Conservation (phyloP, 2,329 filamentous ascomycete genomes). For the Xylaria sp. region DNA sequence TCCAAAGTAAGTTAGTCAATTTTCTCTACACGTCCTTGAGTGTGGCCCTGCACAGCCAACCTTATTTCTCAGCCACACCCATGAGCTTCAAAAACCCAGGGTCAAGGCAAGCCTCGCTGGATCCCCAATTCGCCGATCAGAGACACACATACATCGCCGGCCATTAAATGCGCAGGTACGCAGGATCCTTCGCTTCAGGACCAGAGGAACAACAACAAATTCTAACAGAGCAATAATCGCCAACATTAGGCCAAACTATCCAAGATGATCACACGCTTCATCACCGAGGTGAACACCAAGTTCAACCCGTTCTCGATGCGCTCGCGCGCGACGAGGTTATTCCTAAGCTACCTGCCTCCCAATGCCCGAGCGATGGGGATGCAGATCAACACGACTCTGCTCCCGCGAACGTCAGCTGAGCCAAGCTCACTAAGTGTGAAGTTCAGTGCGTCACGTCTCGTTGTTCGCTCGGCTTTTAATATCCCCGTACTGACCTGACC, state of each 20-base stretch:
- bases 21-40: neutral
- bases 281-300: conserved; percentile 85
- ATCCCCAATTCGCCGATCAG: neutral
- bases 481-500: conserved; percentile 12
- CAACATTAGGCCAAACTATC: neutral
- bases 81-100: conserved; percentile 30
- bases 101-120: neutral
- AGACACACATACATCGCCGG: neutral
- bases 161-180: conserved; percentile 22
- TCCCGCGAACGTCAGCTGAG: conserved; percentile 76
- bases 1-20: neutral
- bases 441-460: conserved; percentile 75
- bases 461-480: neutral
- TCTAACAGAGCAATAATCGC: neutral
- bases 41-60: conserved; percentile 27
- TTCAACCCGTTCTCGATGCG: conserved; percentile 91
- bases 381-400: conserved; percentile 79
- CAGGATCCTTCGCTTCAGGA: neutral
- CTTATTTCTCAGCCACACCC: conserved; percentile 31
- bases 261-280: conserved; percentile 83
- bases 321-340: conserved; percentile 85
- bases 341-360: conserved; percentile 86
- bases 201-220: neutral
- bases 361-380: conserved; percentile 78
- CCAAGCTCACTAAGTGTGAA: conserved; percentile 78